These are phyloP conservation scores for Fusarium sacchari DNA, from an alignment of 2,329 filamentous ascomycete genomes.

Conservation along the genomic window DNA sequence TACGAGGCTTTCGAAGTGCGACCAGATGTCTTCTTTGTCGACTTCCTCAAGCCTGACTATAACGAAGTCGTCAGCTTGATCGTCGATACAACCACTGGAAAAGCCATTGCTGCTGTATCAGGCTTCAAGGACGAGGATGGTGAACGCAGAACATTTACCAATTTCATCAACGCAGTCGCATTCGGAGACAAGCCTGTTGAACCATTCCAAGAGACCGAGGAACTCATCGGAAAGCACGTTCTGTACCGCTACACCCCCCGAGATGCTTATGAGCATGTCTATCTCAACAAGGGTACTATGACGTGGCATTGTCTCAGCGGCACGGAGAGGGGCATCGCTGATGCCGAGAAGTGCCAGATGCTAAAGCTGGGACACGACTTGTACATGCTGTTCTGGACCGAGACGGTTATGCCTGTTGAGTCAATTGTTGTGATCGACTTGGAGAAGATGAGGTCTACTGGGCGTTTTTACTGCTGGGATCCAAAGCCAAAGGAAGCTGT, in stretches of 20 bases:
- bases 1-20: slow-evolving; percentile 26
- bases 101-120: slow-evolving; percentile 3
- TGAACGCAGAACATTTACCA: slow-evolving; percentile 16
- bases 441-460: slow-evolving; percentile 24
- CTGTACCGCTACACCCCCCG: slow-evolving; percentile 16
- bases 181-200: neutral
- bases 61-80: slow-evolving; percentile 20
- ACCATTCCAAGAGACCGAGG: slow-evolving; percentile 1
- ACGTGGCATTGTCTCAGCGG: slow-evolving; percentile 25
- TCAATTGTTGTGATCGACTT: slow-evolving; percentile 19
- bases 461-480: slow-evolving; percentile 29
- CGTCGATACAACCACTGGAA: neutral
- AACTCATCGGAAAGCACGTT: slow-evolving; percentile 26
- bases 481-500: slow-evolving; percentile 21
- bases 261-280: slow-evolving; percentile 28
- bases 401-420: slow-evolving; percentile 30
- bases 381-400: slow-evolving; percentile 31
- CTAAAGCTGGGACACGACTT: slow-evolving; percentile 15
- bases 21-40: slow-evolving; percentile 19
- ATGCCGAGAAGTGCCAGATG: slow-evolving; percentile 21
- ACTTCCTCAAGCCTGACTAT: slow-evolving; percentile 24
- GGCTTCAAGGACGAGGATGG: slow-evolving; percentile 7
- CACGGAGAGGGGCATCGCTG: slow-evolving; percentile 22
- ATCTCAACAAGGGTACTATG: slow-evolving; percentile 26
- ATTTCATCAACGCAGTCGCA: slow-evolving; percentile 6